Base-by-base conservation (phyloP, 805 yeast genomes). In the Debaryomyces tyrocola region DNA sequence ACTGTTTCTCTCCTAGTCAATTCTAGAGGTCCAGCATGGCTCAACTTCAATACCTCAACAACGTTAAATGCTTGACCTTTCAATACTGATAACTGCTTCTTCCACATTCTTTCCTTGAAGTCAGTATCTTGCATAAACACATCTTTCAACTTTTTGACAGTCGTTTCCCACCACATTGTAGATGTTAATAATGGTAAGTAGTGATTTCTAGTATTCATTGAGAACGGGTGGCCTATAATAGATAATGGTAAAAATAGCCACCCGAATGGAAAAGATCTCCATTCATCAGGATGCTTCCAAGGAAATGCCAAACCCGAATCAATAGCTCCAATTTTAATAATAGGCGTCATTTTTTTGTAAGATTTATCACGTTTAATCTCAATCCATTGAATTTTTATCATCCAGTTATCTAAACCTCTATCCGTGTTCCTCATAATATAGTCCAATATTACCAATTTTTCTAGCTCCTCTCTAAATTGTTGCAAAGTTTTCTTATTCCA, bases 251-350 rank as follows among this genome's bases (percentile, higher is more conserved):
- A 62, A 54, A 81, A 84, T 20, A 85, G 64, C 92, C 92, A 85
- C 0, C 91, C 91, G 64, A 77, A 85, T 0, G 91, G 91, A 54
- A 83, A 85, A 0, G 88, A 82, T 45, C 91, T 66, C 89, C 90
- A 84, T 57, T 84, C 90, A 62, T 85, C 87, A 0, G 91, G 91
- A 52, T 84, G 89, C 56, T 85, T 85, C 90, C 90, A 85, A 4
- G 92, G 91, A 54, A 83, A 85, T 0, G 90, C 75, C 27, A 85
- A 67, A 0, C 90, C 90, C 12, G 87, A 83, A 56, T 85, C 91
- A 38, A 85, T 85, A 0, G 91, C 92, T 2, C 88, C 90, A 27
- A 85, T 70, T 42, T 69, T 73, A 11, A 85, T 48, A 1, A 35
- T 46, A 0, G 85, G 84, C 12, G 51, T 37, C 35, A 51, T 33